These are phyloP conservation scores for Gliomastix tumulicola DNA, from an alignment of 2,329 filamentous ascomycete genomes.

Conservation along the genomic window DNA sequence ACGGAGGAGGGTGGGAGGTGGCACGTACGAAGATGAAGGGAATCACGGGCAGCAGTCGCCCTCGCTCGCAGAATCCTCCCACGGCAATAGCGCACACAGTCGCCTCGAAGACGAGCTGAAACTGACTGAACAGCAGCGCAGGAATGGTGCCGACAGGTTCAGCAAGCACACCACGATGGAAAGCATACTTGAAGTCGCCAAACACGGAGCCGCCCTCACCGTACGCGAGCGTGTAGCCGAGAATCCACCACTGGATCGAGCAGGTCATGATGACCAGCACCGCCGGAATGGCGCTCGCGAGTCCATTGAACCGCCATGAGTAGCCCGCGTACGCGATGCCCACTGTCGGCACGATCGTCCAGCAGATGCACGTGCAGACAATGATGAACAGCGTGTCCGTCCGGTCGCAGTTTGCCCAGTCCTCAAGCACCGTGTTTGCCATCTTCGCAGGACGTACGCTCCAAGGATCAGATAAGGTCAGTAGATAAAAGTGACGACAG, in stretches of 20 bases:
- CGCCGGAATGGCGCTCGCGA: constrained; percentile 7
- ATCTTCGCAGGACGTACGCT: too few relatives aligned
- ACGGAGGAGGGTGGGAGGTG: too few relatives aligned
- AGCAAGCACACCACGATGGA: constrained; percentile 9
- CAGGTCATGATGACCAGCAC: constrained; percentile 10
- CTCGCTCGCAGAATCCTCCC: constrained; percentile 8
- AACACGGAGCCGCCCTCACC: constrained; percentile 8
- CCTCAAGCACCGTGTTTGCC: background rate
- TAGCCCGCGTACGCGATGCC: constrained; percentile 10
- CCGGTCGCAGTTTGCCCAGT: constrained; percentile 8
- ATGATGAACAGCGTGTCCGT: constrained; percentile 10
- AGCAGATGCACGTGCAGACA: constrained; percentile 10
- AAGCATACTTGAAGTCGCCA: constrained; percentile 5
- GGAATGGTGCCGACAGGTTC: constrained; percentile 9
- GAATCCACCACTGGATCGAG: constrained; percentile 9
- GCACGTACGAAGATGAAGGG: constrained; percentile 8
- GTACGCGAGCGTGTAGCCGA: constrained; percentile 10
- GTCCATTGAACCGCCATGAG: constrained; percentile 8
- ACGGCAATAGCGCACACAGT: constrained; percentile 10
- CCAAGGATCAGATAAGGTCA: too few relatives aligned
- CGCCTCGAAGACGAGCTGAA: constrained; percentile 10
- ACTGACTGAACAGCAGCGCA: constrained; percentile 9
- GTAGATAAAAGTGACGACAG: too few relatives aligned
- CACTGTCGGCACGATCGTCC: constrained; percentile 10
- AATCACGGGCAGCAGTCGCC: constrained; percentile 7